Percentiles rank a stretch among this genome's conserved stretches.
These are phyloP conservation scores for Raddia guianensis DNA, from an alignment of 176 grass and related monocot genomes.

Conservation along the genomic window DNA sequence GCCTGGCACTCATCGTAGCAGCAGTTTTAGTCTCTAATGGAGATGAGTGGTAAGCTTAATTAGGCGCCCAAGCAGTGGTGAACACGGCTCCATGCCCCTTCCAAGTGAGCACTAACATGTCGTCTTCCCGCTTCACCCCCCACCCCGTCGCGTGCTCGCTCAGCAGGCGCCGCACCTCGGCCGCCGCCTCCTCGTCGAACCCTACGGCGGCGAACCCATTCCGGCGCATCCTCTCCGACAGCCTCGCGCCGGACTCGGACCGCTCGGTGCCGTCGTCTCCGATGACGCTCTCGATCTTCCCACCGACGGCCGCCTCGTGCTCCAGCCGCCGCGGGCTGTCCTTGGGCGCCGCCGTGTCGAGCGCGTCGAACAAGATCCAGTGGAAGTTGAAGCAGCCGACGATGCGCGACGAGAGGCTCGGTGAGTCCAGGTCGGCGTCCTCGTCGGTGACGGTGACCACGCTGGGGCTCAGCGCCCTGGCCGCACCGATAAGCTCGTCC, in stretches of 20 bases:
- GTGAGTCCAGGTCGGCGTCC: constrained; percentile 81
- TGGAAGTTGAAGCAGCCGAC: constrained; percentile 79
- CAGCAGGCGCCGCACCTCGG: constrained; percentile 71
- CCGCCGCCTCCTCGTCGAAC: constrained; percentile 61
- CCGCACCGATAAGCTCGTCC: constrained; percentile 53
- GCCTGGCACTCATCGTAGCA: constrained; percentile 21
- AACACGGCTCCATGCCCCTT: constrained; percentile 87
- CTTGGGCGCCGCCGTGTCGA: constrained; percentile 76
- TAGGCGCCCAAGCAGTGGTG: constrained; percentile 66
- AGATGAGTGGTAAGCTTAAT: background rate
- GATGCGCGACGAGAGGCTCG: constrained; percentile 59
- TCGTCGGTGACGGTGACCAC: constrained; percentile 86
- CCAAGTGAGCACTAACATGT: constrained; percentile 89
- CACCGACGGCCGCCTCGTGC: constrained; percentile 71
- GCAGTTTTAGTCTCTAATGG: constrained; percentile 9
- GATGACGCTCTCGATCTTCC: constrained; percentile 89
- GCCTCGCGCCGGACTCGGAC: constrained; percentile 60
- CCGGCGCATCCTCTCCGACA: constrained; percentile 69
- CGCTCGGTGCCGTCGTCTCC: constrained; percentile 67
- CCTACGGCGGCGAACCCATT: constrained; percentile 52
- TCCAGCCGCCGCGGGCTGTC: constrained; percentile 66
- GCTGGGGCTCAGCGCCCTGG: constrained; percentile 52
- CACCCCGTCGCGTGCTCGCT: constrained; percentile 85
- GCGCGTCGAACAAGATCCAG: constrained; percentile 91
- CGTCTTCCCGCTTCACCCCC: constrained; percentile 85